A percentile compares a stretch with the other conserved stretches of the same genome.
Conservation (phyloP, 176 grass and related monocot genomes). For the maize (Zea mays) region Zm-B73-REFERENCE-NAM-5.0 NC_050102.1:179401501-179402000, state of each 20-base stretch:
- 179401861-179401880: no score
- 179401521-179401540: not conserved
- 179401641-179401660: not conserved
- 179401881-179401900: no score
- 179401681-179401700: not conserved
- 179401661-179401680: not conserved
- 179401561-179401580: not conserved
- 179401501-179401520: not conserved
- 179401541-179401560: not conserved
- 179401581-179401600: not conserved
- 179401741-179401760: not conserved
- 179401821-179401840: slow-evolving; percentile 7
- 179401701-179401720: not conserved
- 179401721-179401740: slow-evolving; percentile 1
- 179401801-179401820: not conserved
- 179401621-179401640: not conserved
- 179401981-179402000: no score
- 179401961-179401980: slow-evolving; percentile 78
- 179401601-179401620: not conserved
- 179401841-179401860: no score
- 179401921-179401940: no score
- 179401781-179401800: not conserved
- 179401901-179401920: no score
- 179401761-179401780: not conserved
- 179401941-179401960: slow-evolving; percentile 88